Conservation (phyloP, 2,329 filamentous ascomycete species). For the Volutella citrinella region DNA sequence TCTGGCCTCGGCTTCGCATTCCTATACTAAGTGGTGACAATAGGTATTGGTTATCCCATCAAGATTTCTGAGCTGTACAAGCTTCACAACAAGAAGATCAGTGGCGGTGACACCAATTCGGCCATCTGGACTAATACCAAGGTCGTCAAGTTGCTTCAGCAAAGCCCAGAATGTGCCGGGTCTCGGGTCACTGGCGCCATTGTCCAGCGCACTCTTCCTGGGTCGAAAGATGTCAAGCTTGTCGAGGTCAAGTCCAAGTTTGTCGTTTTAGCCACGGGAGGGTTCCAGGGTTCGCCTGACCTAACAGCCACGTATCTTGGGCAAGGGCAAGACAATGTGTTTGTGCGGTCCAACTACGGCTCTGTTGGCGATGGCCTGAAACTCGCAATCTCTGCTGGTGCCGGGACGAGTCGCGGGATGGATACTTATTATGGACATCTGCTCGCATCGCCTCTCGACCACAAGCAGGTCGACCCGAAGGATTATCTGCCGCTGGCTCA, state of each 20-base stretch:
- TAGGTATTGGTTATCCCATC: not conserved
- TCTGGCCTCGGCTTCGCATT: not conserved
- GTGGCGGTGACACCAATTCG: not conserved
- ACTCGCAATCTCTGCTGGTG: not conserved
- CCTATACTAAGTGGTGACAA: not conserved
- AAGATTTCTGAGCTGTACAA: not conserved
- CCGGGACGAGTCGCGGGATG: not conserved
- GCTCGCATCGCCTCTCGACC: not conserved
- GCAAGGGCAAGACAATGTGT: not conserved
- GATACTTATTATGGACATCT: not conserved
- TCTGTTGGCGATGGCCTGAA: conserved; percentile 1
- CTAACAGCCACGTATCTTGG: not conserved
- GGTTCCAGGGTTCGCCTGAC: not conserved
- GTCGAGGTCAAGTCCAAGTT: not conserved
- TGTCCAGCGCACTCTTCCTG: not conserved
- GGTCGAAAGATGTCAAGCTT: not conserved
- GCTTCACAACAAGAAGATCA: not conserved
- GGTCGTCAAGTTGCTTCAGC: not conserved
- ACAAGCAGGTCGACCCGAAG: not conserved
- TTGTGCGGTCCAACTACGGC: not conserved
- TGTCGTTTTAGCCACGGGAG: not conserved
- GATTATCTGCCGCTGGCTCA: not conserved
- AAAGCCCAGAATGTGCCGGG: not conserved
- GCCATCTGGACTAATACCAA: not conserved
- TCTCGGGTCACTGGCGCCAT: conserved; percentile 1